Evolutionary conservation across 2,329 filamentous ascomycete species (phyloP), one percentile per base, ranked within the genome.

Genomic region (Microcera coccophila): DNA sequence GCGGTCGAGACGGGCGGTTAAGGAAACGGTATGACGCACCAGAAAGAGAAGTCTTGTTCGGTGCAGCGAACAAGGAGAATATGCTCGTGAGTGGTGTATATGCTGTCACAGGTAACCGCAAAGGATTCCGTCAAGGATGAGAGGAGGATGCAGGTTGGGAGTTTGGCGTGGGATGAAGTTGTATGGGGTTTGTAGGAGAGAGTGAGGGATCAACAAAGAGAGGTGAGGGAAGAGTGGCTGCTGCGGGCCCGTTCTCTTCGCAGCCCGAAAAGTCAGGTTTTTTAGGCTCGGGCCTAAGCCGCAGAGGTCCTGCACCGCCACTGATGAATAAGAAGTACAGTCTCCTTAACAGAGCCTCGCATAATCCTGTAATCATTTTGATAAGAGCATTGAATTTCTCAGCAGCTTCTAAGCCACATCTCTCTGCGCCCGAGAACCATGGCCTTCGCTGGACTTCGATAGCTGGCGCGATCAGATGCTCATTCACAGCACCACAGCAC

Each of bases 181-280:
- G 53, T 54, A 54, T 52, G 49, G 44, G 48, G 41, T 47, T 47
- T 47, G 46, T 49, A 48, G 49, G 53, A 48, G 53, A 49, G 53
- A 49, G 50, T 56, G 42, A 49, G 52, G 51, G 49, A 54, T 49
- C 52, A 55, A 55, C 49, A 57, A 59, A 56, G 54, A 50, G 55
- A 57, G 59, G 53, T 54, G 54, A 55, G 47, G 44, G 55, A 58
- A 45, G 45, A 48, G 51, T 51, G 50, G 41, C 54, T 55, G 48
- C 48, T 44, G 42, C 48, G 47, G 36, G 31, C 38, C 37, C 33
- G 43, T 52, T 54, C 49, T 48, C 44, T 37, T 50, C 42, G 57
- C 52, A 56, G 59, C 55, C 59, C 51, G 55, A 61, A 62, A 61
- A 61, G 55, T 61, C 58, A 58, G 57, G 58, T 57, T 60, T 55